phyloP scores from a whole-genome alignment of 805 yeast species.

The Yamadazyma scolyti region DNA sequence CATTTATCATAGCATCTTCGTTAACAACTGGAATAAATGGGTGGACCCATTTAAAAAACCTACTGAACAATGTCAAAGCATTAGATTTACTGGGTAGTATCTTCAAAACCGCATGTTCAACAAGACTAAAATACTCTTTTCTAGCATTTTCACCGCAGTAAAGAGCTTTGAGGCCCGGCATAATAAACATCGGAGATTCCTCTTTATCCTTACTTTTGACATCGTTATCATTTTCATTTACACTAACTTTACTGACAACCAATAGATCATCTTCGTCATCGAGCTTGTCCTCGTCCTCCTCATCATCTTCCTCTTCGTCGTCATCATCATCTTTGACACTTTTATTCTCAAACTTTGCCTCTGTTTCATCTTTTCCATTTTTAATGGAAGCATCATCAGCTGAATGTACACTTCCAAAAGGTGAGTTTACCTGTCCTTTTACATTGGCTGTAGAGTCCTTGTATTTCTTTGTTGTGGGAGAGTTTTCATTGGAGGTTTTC shows the following conservation, averaged over 20 bases:
- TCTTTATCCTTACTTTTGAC: conserved; percentile 2
- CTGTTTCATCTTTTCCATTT: neutral
- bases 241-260: conserved; percentile 23
- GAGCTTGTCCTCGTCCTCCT: conserved; percentile 9
- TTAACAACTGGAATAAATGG: conserved; percentile 37
- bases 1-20: conserved; percentile 23
- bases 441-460: conserved; percentile 7
- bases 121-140: conserved; percentile 22
- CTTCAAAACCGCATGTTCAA: conserved; percentile 23
- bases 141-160: conserved; percentile 16
- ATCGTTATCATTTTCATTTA: conserved; percentile 9
- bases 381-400: neutral
- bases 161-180: conserved; percentile 21
- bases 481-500: conserved; percentile 4
- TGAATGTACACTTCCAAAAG: neutral
- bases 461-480: conserved; percentile 14
- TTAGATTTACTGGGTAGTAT: conserved; percentile 28
- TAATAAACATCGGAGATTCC: conserved; percentile 6
- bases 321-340: conserved; percentile 7
- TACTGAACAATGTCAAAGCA: conserved; percentile 21
- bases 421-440: conserved; percentile 1
- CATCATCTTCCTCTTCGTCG: conserved; percentile 10
- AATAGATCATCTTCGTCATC: conserved; percentile 25
- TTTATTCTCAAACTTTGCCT: neutral
- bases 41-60: conserved; percentile 36